Conservation (phyloP, 768 basidiomycete species). For the Lactifluus pinguis region DNA sequence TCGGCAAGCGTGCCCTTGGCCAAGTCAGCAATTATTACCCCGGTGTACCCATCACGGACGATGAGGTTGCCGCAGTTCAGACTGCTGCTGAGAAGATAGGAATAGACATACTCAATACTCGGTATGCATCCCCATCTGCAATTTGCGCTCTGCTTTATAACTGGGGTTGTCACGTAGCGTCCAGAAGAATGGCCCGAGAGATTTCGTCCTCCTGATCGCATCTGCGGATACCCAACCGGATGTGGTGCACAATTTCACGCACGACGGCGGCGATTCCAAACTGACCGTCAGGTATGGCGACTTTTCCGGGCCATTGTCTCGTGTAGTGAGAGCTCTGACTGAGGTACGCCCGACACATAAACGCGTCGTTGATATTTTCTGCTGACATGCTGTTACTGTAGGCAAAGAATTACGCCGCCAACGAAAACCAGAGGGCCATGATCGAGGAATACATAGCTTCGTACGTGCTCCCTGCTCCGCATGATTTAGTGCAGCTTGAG, state of each 20-base stretch:
- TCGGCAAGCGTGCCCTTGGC: conserved; percentile 71
- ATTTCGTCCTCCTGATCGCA: conserved; percentile 69
- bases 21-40: conserved; percentile 84
- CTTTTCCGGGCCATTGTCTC: conserved; percentile 47
- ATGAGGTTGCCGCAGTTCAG: conserved; percentile 71
- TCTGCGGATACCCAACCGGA: conserved; percentile 42
- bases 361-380: neutral
- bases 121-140: conserved; percentile 34
- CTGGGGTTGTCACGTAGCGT: conserved; percentile 36
- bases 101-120: conserved; percentile 75
- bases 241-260: conserved; percentile 38
- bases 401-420: conserved; percentile 69
- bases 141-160: neutral
- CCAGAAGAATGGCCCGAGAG: conserved; percentile 50
- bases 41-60: conserved; percentile 61
- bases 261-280: conserved; percentile 34
- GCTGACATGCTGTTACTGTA: conserved; percentile 22
- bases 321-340: conserved; percentile 44
- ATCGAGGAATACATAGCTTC: conserved; percentile 72
- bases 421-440: conserved; percentile 65
- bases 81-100: conserved; percentile 62
- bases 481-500: neutral
- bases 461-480: conserved; percentile 30
- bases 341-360: conserved; percentile 36
- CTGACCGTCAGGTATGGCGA: conserved; percentile 72